Evolutionary conservation across 106 monocot species (phyloP).

Genomic region (Acanthochlamys bracteata): DNA sequence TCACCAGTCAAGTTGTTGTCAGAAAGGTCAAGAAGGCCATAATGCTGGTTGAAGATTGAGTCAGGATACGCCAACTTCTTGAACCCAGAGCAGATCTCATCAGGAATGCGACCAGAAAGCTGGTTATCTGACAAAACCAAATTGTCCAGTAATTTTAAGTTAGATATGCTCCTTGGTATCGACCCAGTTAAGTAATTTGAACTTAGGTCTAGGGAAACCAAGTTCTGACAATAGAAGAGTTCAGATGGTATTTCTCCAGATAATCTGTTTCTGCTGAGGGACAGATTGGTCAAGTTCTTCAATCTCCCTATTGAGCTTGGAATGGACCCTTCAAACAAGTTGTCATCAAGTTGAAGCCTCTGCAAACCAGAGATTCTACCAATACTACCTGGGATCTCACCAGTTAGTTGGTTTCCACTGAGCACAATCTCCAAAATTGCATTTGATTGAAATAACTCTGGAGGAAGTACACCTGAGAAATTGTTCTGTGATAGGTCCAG

Average conservation of each 20-base stretch:
- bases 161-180: constrained; percentile 62
- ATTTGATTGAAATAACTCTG: constrained; percentile 38
- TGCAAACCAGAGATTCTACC: constrained; percentile 29
- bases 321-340: constrained; percentile 61
- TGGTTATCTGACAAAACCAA: constrained; percentile 70
- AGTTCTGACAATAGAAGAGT: constrained; percentile 60
- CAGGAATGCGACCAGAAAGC: constrained; percentile 60
- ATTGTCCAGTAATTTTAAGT: constrained; percentile 58
- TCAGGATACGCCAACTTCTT: constrained; percentile 46
- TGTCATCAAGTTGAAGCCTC: constrained; percentile 61
- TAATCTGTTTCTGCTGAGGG: constrained; percentile 71
- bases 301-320: constrained; percentile 74
- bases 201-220: constrained; percentile 70
- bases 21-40: constrained; percentile 81
- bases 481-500: constrained; percentile 78
- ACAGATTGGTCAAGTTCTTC: constrained; percentile 72
- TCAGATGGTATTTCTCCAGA: constrained; percentile 65
- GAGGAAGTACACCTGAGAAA: constrained; percentile 65
- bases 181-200: constrained; percentile 49
- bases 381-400: constrained; percentile 48
- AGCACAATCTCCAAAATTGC: constrained; percentile 61
- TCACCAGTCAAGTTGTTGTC: constrained; percentile 51
- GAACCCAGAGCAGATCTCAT: constrained; percentile 65
- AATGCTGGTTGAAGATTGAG: constrained; percentile 81
- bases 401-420: constrained; percentile 46